Conservation (phyloP, 192 early-diverging fungal genomes). For the Kappamyces sp. region DNA sequence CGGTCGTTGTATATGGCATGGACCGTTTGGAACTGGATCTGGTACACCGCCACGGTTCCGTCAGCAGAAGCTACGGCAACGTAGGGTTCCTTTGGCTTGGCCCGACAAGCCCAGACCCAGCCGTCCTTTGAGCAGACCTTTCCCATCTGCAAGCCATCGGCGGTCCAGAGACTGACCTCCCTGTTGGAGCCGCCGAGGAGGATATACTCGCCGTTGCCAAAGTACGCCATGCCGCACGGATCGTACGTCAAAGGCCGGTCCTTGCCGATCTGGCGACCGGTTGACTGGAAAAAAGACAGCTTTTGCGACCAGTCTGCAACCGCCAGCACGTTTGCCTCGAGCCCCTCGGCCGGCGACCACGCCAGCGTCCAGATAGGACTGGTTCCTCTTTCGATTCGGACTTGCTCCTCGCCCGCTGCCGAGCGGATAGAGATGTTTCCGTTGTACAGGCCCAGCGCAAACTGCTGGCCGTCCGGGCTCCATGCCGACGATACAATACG, state of each 20-base stretch:
- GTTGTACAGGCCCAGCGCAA: conserved; percentile 54
- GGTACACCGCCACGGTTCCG: conserved; percentile 45
- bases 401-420: conserved; percentile 46
- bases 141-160: conserved; percentile 46
- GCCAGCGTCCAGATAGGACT: conserved; percentile 47
- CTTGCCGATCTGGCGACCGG: conserved; percentile 52
- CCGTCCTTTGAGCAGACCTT: conserved; percentile 37
- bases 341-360: conserved; percentile 41
- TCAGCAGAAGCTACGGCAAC: conserved; percentile 52
- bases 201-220: conserved; percentile 44
- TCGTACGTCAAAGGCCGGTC: conserved; percentile 49
- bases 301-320: conserved; percentile 54
- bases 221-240: conserved; percentile 39
- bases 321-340: conserved; percentile 41
- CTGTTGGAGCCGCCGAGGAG: conserved; percentile 49
- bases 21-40: conserved; percentile 50
- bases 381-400: conserved; percentile 46
- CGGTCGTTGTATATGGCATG: conserved; percentile 53
- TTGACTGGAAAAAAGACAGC: conserved; percentile 47
- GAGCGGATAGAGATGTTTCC: conserved; percentile 49
- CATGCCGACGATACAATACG: conserved; percentile 42
- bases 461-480: conserved; percentile 50
- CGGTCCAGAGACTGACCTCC: conserved; percentile 50
- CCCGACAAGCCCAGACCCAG: conserved; percentile 52
- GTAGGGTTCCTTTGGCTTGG: conserved; percentile 37